Percentiles rank a stretch among this genome's conserved stretches.
Evolutionary conservation across 495 filamentous ascomycete species (phyloP).

Genomic region (Trichoderma virens): DNA sequence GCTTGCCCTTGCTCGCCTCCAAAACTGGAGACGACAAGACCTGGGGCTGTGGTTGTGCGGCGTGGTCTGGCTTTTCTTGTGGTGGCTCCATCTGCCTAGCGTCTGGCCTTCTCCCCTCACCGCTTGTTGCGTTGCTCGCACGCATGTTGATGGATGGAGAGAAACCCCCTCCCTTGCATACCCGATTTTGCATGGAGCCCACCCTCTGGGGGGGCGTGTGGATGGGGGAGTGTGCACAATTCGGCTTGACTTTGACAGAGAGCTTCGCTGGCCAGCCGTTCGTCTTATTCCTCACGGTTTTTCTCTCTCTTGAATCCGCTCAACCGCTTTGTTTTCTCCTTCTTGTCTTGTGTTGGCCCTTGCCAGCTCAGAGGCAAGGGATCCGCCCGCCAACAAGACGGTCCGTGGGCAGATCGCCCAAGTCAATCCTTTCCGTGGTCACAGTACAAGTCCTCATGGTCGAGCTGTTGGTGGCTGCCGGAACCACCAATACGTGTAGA

Average conservation of each 20-base stretch:
- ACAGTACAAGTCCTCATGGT: neutral
- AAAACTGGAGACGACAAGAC: neutral
- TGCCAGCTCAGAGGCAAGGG: slow-evolving; percentile 2
- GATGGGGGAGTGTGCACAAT: neutral
- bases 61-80: neutral
- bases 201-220: neutral
- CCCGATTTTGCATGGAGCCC: slow-evolving; percentile 6
- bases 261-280: neutral
- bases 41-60: neutral
- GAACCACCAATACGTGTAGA: neutral
- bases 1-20: neutral
- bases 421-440: neutral
- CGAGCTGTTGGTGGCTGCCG: neutral
- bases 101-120: neutral
- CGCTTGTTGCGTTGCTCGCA: slow-evolving; percentile 1
- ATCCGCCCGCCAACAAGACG: neutral
- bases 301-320: neutral
- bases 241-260: neutral
- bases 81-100: slow-evolving; percentile 2
- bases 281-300: neutral
- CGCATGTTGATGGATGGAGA: neutral
- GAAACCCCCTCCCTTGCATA: slow-evolving; percentile 5
- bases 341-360: slow-evolving; percentile 2
- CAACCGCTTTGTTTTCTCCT: neutral
- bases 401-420: slow-evolving; percentile 3